Percentiles rank a stretch among this genome's conserved stretches.
Evolutionary conservation across 108 stramenopile species (phyloP).

Genomic region (Cylindrotheca fusiformis): DNA sequence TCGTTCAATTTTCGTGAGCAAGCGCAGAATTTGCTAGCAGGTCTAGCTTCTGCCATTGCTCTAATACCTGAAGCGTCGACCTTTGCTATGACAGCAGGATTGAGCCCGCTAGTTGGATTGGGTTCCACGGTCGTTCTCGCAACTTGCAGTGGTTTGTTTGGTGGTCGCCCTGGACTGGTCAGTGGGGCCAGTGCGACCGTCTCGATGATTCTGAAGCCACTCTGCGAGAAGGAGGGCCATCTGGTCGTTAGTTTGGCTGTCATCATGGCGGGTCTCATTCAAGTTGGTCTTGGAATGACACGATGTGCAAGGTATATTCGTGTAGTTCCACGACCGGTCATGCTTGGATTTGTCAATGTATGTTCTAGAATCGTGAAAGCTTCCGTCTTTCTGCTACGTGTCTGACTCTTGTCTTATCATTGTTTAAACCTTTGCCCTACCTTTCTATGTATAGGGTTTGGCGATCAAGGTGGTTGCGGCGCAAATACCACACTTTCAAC

Average conservation of each 20-base stretch:
- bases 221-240: not conserved
- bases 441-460: not conserved
- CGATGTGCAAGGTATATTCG: not conserved
- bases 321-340: not conserved
- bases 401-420: no score
- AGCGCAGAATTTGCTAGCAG: not conserved
- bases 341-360: slow-evolving; percentile 1
- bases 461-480: not conserved
- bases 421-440: not conserved
- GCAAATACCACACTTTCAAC: not conserved
- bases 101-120: not conserved
- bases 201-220: not conserved
- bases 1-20: not conserved
- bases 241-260: not conserved
- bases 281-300: not conserved
- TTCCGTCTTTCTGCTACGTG: no score
- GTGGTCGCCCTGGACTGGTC: not conserved
- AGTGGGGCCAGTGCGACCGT: slow-evolving; percentile 1
- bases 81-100: not conserved
- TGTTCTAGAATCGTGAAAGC: not conserved
- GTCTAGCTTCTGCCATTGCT: not conserved
- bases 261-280: not conserved
- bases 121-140: not conserved
- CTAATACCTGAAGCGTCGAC: not conserved
- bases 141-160: not conserved